phyloP scores from a whole-genome alignment of 805 yeast species.

The Allodekkera sacchari region DNA sequence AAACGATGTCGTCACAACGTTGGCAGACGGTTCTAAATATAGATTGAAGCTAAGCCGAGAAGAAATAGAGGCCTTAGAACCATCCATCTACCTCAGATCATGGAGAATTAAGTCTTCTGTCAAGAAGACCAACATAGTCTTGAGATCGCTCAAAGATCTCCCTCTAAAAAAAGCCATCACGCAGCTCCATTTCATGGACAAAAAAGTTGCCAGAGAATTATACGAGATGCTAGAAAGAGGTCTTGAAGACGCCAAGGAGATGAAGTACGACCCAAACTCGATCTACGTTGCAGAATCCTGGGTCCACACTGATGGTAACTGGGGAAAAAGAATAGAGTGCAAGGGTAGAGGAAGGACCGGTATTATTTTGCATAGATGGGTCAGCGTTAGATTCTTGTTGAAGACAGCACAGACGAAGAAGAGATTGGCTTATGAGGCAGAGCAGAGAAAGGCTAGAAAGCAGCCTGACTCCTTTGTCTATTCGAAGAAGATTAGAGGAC shows the following conservation, averaged over 20 bases:
- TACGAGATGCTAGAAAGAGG: slow-evolving; percentile 70
- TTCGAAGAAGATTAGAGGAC: slow-evolving; percentile 39
- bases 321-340: slow-evolving; percentile 62
- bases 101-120: slow-evolving; percentile 79
- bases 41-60: slow-evolving; percentile 47
- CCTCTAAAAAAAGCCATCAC: slow-evolving; percentile 75
- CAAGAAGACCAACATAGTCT: slow-evolving; percentile 77
- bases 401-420: slow-evolving; percentile 56
- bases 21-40: slow-evolving; percentile 31
- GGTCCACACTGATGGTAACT: slow-evolving; percentile 84
- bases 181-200: slow-evolving; percentile 82
- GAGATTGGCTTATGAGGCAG: slow-evolving; percentile 53
- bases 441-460: slow-evolving; percentile 35
- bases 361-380: slow-evolving; percentile 61
- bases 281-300: slow-evolving; percentile 75
- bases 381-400: slow-evolving; percentile 74
- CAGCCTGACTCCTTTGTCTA: slow-evolving; percentile 36
- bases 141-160: slow-evolving; percentile 67
- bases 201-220: slow-evolving; percentile 71
- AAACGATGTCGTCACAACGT: slow-evolving; percentile 43
- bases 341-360: slow-evolving; percentile 93
- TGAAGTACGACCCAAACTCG: slow-evolving; percentile 51
- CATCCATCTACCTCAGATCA: slow-evolving; percentile 75
- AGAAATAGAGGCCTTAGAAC: slow-evolving; percentile 77
- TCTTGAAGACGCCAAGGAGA: slow-evolving; percentile 52